Evolutionary conservation across 305 asterid species (phyloP), one percentile per base, ranked within the genome.

Genomic region (Fraxinus paxiana): DNA sequence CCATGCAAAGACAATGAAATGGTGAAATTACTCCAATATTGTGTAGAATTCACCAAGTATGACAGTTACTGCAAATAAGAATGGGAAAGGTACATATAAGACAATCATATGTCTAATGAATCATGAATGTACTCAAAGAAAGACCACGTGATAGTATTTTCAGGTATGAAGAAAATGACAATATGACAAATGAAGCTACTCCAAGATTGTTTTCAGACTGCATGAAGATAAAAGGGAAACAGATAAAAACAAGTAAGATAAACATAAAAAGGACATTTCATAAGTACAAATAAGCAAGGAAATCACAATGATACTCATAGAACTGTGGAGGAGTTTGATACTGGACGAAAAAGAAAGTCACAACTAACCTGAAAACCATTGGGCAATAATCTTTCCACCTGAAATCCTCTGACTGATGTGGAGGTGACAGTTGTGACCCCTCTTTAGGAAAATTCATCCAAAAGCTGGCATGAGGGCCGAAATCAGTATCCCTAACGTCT

Each of bases 381-480:
- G 99, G 99, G 89, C 99, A 94, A 77, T 94, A 96, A 85, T 95
- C 98, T 88, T 96, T 96, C 99, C 99, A 96, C 91, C 86, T 94
- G 88, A 96, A 96, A 90, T 93, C 98, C 31, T 93, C 99, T 8
- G 99, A 94, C 81, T 91, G 98, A 82, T 94, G 99, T 17, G 90
- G 79, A 56, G 99, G 99, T 69, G 99, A 93, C 85, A 93, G 81
- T 80, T 94, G 97, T 61, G 98, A 96, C 34, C 99, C 98, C 81
- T 84, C 95, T 81, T 89, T 94, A 10, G 98, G 98, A 84, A 96
- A 96, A 75, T 87, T 85, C 99, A 96, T 96, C 98, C 97, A 93
- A 83, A 96, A 93, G 92, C 96, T 90, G 77, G 99, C 99, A 69
- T 88, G 92, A 10, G 91, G 83, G 33, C 98, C 98, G 77, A 96